These are phyloP conservation scores for Cercospora sesami DNA, from an alignment of 2,329 filamentous ascomycete genomes.

Conservation along the genomic window DNA sequence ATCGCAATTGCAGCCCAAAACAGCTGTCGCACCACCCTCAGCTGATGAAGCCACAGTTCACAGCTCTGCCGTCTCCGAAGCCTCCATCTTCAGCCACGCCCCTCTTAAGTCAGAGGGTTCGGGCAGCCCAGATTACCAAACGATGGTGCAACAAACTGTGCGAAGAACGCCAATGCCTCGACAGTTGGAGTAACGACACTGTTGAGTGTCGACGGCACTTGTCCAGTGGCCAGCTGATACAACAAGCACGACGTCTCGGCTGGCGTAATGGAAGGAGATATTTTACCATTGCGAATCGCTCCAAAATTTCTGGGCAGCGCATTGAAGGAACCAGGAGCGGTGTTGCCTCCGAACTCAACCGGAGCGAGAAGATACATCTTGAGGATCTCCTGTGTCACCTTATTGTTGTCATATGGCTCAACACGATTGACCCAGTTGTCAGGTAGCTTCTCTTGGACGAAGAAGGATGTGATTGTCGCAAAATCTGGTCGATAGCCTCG, in stretches of 20 bases:
- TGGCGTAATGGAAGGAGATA: constrained; percentile 38
- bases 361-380: constrained; percentile 45
- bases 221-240: constrained; percentile 45
- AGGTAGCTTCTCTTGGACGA: constrained; percentile 45
- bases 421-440: constrained; percentile 40
- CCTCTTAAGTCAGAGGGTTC: constrained; percentile 8
- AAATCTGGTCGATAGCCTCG: constrained; percentile 36
- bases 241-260: constrained; percentile 41
- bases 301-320: constrained; percentile 37
- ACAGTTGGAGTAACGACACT: constrained; percentile 42
- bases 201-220: constrained; percentile 43
- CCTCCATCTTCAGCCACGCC: neutral
- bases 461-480: constrained; percentile 41
- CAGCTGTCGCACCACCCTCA: neutral
- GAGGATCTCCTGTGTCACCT: constrained; percentile 43
- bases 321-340: constrained; percentile 33
- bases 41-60: neutral
- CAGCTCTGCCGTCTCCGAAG: neutral
- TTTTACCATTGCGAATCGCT: constrained; percentile 41
- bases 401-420: constrained; percentile 36
- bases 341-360: constrained; percentile 45
- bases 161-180: constrained; percentile 37
- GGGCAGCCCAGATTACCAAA: constrained; percentile 44
- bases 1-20: neutral
- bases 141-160: constrained; percentile 35